Evolutionary conservation across 1,284 basidiomycete species (phyloP), one percentile per base, ranked within the genome.

Genomic region (Cystobasidium sp.): DNA sequence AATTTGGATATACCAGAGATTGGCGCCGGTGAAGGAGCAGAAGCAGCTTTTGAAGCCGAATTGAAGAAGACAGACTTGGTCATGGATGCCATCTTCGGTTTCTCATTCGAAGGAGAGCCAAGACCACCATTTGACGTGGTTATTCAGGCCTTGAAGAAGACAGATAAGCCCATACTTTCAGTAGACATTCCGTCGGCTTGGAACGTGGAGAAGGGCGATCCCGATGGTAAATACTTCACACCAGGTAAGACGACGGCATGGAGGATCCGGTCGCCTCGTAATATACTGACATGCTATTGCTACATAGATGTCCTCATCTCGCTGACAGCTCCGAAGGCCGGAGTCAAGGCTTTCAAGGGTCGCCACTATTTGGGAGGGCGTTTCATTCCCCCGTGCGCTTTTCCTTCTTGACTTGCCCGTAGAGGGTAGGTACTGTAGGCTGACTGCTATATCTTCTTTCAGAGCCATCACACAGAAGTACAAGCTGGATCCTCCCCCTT

Each of bases 11-110:
- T 98, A 74, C 86, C 86, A 0, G 68, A 75, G 46, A 1, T 87
- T 55, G 78, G 80, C 1, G 44, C 82, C 0, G 69, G 74, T 1
- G 81, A 82, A 64, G 77, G 81, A 9, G 75, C 78, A 16, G 84
- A 86, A 4, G 82, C 84, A 20, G 87, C 88, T 59, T 86, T 87
- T 76, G 78, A 82, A 43, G 76, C 78, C 6, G 88, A 87, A 0
- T 84, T 96, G 6, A 75, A 83, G 5, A 84, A 86, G 22, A 87
- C 89, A 0, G 93, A 98, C 82, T 89, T 97, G 43, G 87, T 99
- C 18, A 85, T 99, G 59, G 97, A 99, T 81, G 92, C 94, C 9
- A 91, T 99, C 76, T 99, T 99, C 79, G 96, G 97, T 4, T 99
- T 99, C 84, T 97, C 94, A 0, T 99, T 98, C 87, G 86, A 91